Base-by-base conservation (phyloP, 1,284 basidiomycete species). In the Hemileia vastatrix region DNA sequence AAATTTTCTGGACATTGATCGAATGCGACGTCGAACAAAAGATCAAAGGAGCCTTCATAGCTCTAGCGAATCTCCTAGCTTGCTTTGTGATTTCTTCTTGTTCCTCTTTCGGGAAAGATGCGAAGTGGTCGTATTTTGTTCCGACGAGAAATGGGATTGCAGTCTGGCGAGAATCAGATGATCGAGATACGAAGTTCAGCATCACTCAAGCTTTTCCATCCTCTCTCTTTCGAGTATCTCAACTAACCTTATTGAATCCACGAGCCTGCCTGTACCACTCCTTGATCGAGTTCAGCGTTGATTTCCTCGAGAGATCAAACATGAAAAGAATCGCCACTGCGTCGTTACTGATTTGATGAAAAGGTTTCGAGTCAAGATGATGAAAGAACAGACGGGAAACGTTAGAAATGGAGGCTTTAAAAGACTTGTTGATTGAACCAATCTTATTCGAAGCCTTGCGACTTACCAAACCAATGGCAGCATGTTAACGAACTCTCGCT, bases 1-100 rank as follows among this genome's bases (percentile, higher is more conserved):
- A 27, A 27, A 27, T 27, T 6, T 27, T 76, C 53, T 97, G 93
- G 56, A 97, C 92, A 76, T 98, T 97, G 80, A 97, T 95, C 65
- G 90, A 90, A 68, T 93, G 91, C 47, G 89, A 89, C 48, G 94
- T 97, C 50, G 92, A 95, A 78, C 91, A 97, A 78, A 96, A 97
- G 77, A 97, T 94, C 71, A 98, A 80, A 9, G 92, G 93, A 6
- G 94, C 92, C 74, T 95, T 92, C 93, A 97, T 98, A 54, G 94
- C 93, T 75, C 90, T 86, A 61, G 91, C 89, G 78, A 97, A 98
- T 67, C 92, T 84, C 76, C 92, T 91, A 44, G 92, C 91, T 83
- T 95, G 92, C 78, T 93, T 93, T 31, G 93, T 96, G 71, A 96
- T 93, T 78, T 97, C 94, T 77, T 96, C 93, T 77, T 97, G 94